Base-by-base conservation (phyloP, 1,139 yeast species). In the Blastobotrys persicus region DNA sequence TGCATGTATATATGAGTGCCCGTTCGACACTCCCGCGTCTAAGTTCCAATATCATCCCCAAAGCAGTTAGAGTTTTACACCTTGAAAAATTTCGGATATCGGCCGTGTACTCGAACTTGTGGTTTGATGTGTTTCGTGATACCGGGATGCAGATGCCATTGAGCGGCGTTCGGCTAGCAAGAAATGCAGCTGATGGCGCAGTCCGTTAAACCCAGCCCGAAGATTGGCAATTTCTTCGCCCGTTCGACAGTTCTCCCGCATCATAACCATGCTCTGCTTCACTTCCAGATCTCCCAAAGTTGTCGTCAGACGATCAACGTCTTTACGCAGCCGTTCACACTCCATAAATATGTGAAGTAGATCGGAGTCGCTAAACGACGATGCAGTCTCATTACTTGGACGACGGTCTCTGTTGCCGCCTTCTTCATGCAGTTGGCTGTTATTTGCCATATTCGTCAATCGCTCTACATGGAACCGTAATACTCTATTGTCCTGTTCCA, bases 401-500 rank as follows among this genome's bases (percentile, higher is more conserved):
- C 33, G 38, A 31, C 28, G 46, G 5, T 42, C 44, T 39, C n/a
- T n/a, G n/a, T n/a, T n/a, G n/a, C 23, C 17, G 26, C 18, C 35
- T 3, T 31, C 28, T 12, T 18, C 12, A 9, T 26, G 18, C 12
- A 38, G 23, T 9, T 41, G 20, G 32, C 46, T n/a, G 51, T n/a
- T 20, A 33, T 46, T 54, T 7, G 55, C 46, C 17, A 50, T 31
- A 20, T 51, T 55, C 31, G 55, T 51, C 28, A 62, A 53, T 4
- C 58, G 54, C 35, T 66, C 68, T 7, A 70, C 45, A 20, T 68
- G 63, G 37, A 53, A 54, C 26, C 69, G 63, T 43, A 76, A 60
- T 12, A 61, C 55, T 33, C 58, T 61, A 54, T 76, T 76, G 49
- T 75, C 77, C n/a, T 53, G 55, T 42, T 62, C 64, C 12, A 75